Evolutionary conservation across 2,329 filamentous ascomycete genomes (phyloP).

Genomic region (Torrubiella hemipterigena): DNA sequence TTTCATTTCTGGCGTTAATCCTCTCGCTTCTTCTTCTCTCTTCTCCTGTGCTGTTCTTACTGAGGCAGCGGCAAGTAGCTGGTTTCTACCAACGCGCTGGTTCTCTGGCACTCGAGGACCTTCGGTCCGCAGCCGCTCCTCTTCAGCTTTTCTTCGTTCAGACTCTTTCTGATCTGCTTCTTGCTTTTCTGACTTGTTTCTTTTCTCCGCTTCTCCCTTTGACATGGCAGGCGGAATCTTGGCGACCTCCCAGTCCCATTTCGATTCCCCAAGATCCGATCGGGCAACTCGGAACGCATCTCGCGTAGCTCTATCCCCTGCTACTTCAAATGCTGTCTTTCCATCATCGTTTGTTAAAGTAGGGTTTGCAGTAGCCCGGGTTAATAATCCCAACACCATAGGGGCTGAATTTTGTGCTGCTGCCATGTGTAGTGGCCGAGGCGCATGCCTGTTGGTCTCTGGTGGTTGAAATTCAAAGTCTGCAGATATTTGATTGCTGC

Average conservation of each 20-base stretch:
- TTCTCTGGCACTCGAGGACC: slow-evolving; percentile 42
- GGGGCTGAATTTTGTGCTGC: slow-evolving; percentile 65
- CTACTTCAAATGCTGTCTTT: slow-evolving; percentile 77
- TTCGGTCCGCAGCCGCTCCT: slow-evolving; percentile 58
- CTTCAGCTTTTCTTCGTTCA: slow-evolving; percentile 60
- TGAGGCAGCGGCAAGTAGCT: slow-evolving; percentile 37
- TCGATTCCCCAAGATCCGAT: slow-evolving; percentile 62
- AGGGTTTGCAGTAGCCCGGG: slow-evolving; percentile 65
- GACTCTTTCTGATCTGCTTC: slow-evolving; percentile 58
- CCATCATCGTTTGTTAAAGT: slow-evolving; percentile 58
- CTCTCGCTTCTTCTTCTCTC: slow-evolving; percentile 72
- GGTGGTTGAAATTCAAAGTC: slow-evolving; percentile 66
- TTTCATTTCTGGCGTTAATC: slow-evolving; percentile 79
- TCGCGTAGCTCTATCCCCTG: slow-evolving; percentile 72
- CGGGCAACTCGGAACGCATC: slow-evolving; percentile 88
- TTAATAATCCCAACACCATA: slow-evolving; percentile 65
- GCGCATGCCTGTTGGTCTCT: slow-evolving; percentile 64
- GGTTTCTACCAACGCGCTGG: slow-evolving; percentile 36
- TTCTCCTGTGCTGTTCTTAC: slow-evolving; percentile 69
- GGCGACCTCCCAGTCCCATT: slow-evolving; percentile 69
- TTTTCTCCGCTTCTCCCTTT: slow-evolving; percentile 57
- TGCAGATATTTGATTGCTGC: slow-evolving; percentile 57
- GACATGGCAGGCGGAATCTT: slow-evolving; percentile 61
- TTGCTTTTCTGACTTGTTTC: slow-evolving; percentile 57
- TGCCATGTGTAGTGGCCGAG: slow-evolving; percentile 76